phyloP scores from a whole-genome alignment of 148 eudicot species.

The Rhododendron kiyosumense region DNA sequence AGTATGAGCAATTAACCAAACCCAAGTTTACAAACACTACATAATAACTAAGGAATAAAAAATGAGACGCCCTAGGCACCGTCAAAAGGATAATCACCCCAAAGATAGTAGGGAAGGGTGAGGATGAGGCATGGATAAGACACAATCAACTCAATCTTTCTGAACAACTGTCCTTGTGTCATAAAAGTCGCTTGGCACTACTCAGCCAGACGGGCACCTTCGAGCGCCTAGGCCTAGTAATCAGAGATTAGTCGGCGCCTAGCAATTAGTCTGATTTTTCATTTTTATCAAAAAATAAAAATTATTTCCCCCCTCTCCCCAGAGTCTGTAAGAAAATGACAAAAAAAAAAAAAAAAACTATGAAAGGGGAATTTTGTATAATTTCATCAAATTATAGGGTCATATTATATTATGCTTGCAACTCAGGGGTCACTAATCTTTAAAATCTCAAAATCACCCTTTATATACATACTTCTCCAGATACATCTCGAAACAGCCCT shows the following conservation, averaged over 20 bases:
- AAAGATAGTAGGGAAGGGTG: background rate
- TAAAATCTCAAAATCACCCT: too few species aligned
- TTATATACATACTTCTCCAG: too few species aligned
- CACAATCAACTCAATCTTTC: background rate
- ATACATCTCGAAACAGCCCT: too few species aligned
- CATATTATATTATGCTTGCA: too few species aligned
- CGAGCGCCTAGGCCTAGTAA: background rate
- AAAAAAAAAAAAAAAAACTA: too few species aligned
- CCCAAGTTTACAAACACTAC: background rate
- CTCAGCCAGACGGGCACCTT: background rate
- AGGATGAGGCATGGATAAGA: background rate
- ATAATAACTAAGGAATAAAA: background rate
- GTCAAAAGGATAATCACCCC: background rate
- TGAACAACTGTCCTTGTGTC: background rate
- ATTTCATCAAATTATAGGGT: too few species aligned
- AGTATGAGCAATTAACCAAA: background rate
- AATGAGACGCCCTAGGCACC: background rate
- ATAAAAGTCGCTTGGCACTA: background rate
- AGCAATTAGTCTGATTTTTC: background rate
- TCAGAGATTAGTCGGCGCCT: background rate
- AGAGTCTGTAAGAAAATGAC: too few species aligned
- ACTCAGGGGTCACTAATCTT: too few species aligned
- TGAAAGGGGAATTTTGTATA: too few species aligned
- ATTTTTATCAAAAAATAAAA: too few species aligned
- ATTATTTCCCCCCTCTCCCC: too few species aligned